Evolutionary conservation across 2,329 filamentous ascomycete species (phyloP).

Genomic region (Colletotrichum simmondsii): DNA sequence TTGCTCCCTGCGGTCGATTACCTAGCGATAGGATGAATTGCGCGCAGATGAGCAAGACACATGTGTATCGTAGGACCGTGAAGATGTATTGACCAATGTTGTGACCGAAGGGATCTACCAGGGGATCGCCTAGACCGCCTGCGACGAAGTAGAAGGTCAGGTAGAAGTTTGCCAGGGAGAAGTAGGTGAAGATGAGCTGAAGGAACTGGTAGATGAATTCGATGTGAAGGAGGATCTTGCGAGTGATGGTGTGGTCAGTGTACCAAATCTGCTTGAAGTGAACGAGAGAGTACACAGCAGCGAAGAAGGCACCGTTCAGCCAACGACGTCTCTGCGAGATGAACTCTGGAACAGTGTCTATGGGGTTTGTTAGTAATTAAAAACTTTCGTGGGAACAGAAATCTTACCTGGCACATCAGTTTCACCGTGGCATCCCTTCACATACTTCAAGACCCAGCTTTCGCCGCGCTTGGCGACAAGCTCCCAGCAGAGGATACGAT

Average conservation of each 20-base stretch:
- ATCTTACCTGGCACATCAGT: slow-evolving; percentile 93
- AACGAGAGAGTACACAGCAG: slow-evolving; percentile 95
- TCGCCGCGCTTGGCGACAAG: slow-evolving; percentile 94
- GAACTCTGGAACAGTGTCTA: slow-evolving; percentile 93
- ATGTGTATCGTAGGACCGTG: slow-evolving; percentile 84
- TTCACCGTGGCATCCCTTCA: slow-evolving; percentile 95
- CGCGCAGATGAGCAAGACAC: slow-evolving; percentile 87
- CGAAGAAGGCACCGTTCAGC: slow-evolving; percentile 99
- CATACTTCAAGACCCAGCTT: slow-evolving; percentile 97
- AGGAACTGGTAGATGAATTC: slow-evolving; percentile 97
- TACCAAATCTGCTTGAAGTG: slow-evolving; percentile 94
- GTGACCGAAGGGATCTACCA: slow-evolving; percentile 91
- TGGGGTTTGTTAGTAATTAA: slow-evolving; percentile 32
- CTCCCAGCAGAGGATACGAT: slow-evolving; percentile 94
- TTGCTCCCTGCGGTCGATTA: slow-evolving; percentile 94
- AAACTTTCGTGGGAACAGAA: background rate
- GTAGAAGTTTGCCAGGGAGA: slow-evolving; percentile 98
- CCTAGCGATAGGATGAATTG: slow-evolving; percentile 98
- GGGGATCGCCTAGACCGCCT: slow-evolving; percentile 83
- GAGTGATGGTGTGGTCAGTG: slow-evolving; percentile 89
- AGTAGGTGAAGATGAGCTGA: slow-evolving; percentile 94
- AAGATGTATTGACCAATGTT: slow-evolving; percentile 88
- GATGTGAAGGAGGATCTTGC: slow-evolving; percentile 92
- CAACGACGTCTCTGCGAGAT: slow-evolving; percentile 96
- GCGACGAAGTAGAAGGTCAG: slow-evolving; percentile 98